phyloP scores from a whole-genome alignment of 2,329 filamentous ascomycete species.

The Metarhizium album region DNA sequence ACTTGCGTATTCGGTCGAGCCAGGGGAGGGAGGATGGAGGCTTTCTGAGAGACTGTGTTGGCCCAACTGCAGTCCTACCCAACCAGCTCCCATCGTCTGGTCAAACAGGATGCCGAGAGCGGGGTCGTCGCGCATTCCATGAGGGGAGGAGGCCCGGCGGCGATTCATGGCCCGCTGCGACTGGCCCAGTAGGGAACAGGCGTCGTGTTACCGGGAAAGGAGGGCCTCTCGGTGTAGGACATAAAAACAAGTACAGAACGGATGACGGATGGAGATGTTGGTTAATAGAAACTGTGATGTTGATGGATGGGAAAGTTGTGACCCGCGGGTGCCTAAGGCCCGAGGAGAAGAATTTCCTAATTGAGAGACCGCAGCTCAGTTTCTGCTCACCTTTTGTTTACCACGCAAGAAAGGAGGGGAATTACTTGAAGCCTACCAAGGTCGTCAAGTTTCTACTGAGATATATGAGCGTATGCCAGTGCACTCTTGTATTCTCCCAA shows the following conservation, averaged over 20 bases:
- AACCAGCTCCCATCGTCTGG: neutral
- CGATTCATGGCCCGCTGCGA: neutral
- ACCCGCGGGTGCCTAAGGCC: conserved; percentile 8
- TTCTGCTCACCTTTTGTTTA: conserved; percentile 5
- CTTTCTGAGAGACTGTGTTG: neutral
- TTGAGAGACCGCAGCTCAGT: conserved; percentile 8
- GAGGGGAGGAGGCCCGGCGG: neutral
- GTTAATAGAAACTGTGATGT: too few relatives aligned
- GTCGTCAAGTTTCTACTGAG: too few relatives aligned
- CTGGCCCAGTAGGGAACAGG: neutral
- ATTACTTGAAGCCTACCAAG: too few relatives aligned
- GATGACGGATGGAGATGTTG: too few relatives aligned
- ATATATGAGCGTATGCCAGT: too few relatives aligned
- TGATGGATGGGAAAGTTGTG: neutral
- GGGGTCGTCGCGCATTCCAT: conserved; percentile 3
- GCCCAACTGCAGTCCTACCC: neutral
- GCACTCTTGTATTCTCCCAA: too few relatives aligned
- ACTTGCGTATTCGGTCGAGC: conserved; percentile 5
- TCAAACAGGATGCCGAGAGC: conserved; percentile 1
- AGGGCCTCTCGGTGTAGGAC: neutral
- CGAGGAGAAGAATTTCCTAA: neutral
- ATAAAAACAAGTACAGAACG: neutral
- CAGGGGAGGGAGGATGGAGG: neutral
- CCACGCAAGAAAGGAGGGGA: neutral
- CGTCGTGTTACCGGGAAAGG: neutral